Conservation (phyloP, 805 yeast genomes). For the Sungouiozyma intestinalis region DNA sequence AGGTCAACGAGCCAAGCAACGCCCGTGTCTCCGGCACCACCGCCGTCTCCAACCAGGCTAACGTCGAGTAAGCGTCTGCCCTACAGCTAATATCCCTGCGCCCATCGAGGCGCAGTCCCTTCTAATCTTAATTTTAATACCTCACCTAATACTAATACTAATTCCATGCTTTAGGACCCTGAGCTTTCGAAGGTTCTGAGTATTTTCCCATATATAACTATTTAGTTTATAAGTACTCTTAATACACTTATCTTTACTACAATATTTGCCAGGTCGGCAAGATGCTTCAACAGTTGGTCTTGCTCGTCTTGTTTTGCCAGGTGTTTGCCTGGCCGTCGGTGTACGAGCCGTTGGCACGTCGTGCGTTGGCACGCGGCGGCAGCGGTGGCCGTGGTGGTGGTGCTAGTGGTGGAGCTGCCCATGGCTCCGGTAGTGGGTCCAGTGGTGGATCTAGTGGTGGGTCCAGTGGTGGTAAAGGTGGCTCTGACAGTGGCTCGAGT, state of each 20-base stretch:
- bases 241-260: background rate
- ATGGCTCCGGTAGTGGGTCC: background rate
- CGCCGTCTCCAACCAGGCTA: constrained; percentile 2
- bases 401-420: background rate
- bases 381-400: constrained; percentile 2
- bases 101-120: background rate
- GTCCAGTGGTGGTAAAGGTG: constrained; percentile 3
- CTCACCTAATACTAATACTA: background rate
- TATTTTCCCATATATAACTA: too few relatives aligned
- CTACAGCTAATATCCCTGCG: background rate
- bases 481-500: constrained; percentile 1
- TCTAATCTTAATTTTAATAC: background rate
- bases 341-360: background rate
- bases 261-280: too few relatives aligned
- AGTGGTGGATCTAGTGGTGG: constrained; percentile 1
- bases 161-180: background rate
- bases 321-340: background rate
- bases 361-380: constrained; percentile 1
- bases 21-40: constrained; percentile 5
- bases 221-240: background rate
- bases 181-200: background rate
- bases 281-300: too few relatives aligned
- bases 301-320: background rate
- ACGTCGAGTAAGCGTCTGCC: background rate
- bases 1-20: constrained; percentile 3